These are phyloP conservation scores for Achlya hypogyna DNA, from an alignment of 352 stramenopile genomes.

Conservation along the genomic window DNA sequence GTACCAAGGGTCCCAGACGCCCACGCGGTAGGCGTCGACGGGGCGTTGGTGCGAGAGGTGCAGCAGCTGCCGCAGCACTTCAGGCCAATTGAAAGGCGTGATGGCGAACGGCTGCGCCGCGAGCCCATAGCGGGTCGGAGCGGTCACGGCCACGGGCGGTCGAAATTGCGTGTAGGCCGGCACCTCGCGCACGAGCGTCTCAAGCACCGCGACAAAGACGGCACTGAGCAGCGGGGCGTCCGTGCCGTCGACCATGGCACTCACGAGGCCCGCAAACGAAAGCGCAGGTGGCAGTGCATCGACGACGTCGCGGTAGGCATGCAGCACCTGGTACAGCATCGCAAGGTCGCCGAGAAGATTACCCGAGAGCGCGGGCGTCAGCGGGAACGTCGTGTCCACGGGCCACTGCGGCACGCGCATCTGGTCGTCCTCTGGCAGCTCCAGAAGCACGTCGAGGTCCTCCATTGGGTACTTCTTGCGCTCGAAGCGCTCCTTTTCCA, in stretches of 20 bases:
- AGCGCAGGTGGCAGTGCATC: conserved; percentile 48
- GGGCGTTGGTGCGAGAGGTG: conserved; percentile 53
- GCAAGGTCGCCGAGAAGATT: conserved; percentile 61
- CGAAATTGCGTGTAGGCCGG: background rate
- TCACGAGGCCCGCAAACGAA: conserved; percentile 42
- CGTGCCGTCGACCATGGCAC: conserved; percentile 31
- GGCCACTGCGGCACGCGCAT: conserved; percentile 32
- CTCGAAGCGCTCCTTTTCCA: conserved; percentile 12
- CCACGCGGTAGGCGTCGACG: conserved; percentile 36
- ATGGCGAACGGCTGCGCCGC: conserved; percentile 55
- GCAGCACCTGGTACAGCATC: conserved; percentile 70
- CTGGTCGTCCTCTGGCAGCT: conserved; percentile 32
- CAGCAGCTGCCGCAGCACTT: conserved; percentile 74
- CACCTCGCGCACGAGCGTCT: conserved; percentile 39
- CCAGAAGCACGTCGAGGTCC: conserved; percentile 48
- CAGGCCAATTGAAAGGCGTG: conserved; percentile 75
- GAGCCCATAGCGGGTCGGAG: conserved; percentile 38
- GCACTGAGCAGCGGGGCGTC: conserved; percentile 41
- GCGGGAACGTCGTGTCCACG: conserved; percentile 30
- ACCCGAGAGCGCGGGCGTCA: conserved; percentile 31
- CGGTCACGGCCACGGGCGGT: background rate
- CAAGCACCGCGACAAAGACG: conserved; percentile 67
- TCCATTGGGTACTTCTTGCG: conserved; percentile 57
- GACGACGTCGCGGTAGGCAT: conserved; percentile 64
- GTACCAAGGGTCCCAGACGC: conserved; percentile 19